Base-by-base conservation (phyloP, 306 rosid species). In the Vigna radiata region DNA sequence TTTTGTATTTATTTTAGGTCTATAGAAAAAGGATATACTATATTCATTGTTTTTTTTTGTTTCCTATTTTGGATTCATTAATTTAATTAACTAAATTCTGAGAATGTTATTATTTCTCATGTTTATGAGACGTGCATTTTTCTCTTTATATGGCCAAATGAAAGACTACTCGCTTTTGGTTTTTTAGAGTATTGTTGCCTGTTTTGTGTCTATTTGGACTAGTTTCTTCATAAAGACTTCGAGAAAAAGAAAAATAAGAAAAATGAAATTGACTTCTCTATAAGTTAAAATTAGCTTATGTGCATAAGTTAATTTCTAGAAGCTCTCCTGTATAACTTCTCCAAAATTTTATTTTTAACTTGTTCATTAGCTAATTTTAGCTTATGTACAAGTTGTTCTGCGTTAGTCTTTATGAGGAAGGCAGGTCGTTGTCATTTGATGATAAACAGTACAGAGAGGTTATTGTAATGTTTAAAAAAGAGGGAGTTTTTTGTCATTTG, bases 401-500 rank as follows among this genome's bases (percentile, higher is more conserved):
- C 3, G 7, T 19, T 41, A 41, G 64, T 5, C 4, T 41, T 41
- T 21, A 44, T 68, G 55, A 15, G 21, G 39, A 21, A 44, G 54
- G 55, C 7, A 67, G 11, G 54, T 21, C 72, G 13, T 43, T 67
- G 54, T 67, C 37, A 67, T 44, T n/a, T 19, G 37, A 21, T 23
- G 17, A 44, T 67, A 67, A 44, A 67, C 55, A 21, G 7, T 67
- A 23, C 14, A 2, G 14, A 23, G 37, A 44, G 37, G 54, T 0
- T 21, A 23, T 18, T 23, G 39, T 67, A 67, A 31, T 31, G 18
- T 50, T 50, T 43, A 70, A 70, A 31, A 70, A 70, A 11, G 48
- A 70, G 63, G 75, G 63, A 25, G 36, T 27, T 52, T 33, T 29
- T 12, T 11, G 33, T 25, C 69, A 59, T 59, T 16, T 59, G 68